Percentiles rank a stretch among this genome's conserved stretches.
phyloP scores from a whole-genome alignment of 1,284 basidiomycete genomes.

The Athelia sp. region DNA sequence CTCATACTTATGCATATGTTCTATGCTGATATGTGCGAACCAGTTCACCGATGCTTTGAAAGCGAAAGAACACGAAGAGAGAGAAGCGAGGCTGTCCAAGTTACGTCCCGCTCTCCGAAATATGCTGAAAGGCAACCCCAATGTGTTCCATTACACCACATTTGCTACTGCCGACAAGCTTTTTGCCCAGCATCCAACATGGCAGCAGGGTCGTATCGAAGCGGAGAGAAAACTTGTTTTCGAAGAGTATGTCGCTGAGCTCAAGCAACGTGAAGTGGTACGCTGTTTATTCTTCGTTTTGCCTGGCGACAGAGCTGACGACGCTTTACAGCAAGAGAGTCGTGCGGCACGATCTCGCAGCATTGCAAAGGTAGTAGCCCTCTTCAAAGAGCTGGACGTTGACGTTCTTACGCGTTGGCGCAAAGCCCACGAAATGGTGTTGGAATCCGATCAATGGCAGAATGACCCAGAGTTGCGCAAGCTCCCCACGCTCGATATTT shows the following conservation, averaged over 20 bases:
- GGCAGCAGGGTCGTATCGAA: constrained; percentile 81
- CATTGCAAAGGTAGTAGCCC: constrained; percentile 69
- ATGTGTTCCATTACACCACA: constrained; percentile 85
- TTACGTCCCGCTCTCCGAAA: constrained; percentile 79
- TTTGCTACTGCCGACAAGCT: constrained; percentile 82
- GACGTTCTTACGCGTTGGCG: constrained; percentile 89
- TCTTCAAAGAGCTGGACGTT: constrained; percentile 81
- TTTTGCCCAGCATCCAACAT: constrained; percentile 81
- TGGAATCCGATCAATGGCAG: constrained; percentile 75
- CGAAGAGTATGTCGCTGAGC: constrained; percentile 82
- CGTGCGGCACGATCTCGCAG: constrained; percentile 71
- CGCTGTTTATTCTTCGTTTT: constrained; percentile 21
- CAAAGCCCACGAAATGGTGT: constrained; percentile 70
- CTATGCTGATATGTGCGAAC: constrained; percentile 4
- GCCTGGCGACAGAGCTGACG: constrained; percentile 3
- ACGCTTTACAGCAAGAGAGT: constrained; percentile 58
- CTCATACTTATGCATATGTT: background rate
- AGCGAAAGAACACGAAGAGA: constrained; percentile 73
- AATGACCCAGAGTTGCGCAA: constrained; percentile 69
- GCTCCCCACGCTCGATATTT: constrained; percentile 84
- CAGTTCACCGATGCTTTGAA: constrained; percentile 69
- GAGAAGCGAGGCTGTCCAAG: constrained; percentile 75
- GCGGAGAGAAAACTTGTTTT: constrained; percentile 82
- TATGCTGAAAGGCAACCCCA: constrained; percentile 79
- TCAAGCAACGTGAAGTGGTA: constrained; percentile 84